These are phyloP conservation scores for Melanomma pulvis-pyrius DNA, from an alignment of 495 filamentous ascomycete species.

Conservation along the genomic window DNA sequence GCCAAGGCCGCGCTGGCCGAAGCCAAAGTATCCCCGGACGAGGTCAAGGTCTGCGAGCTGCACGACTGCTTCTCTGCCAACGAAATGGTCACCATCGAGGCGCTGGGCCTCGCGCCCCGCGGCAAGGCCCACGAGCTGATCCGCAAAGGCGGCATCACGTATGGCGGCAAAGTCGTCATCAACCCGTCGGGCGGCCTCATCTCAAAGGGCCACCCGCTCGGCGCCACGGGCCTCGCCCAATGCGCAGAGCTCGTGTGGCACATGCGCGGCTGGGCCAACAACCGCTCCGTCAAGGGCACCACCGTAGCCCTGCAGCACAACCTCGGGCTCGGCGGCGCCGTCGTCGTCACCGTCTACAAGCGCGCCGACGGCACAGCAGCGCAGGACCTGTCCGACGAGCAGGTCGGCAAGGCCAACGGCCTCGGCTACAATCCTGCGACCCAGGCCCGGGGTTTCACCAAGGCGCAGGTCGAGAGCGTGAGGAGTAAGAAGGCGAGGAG, in stretches of 20 bases:
- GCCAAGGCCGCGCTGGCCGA: constrained; percentile 68
- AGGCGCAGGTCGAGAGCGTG: constrained; percentile 69
- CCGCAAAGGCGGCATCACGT: constrained; percentile 84
- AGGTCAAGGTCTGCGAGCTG: constrained; percentile 85
- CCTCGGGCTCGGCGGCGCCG: constrained; percentile 87
- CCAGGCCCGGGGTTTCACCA: constrained; percentile 82
- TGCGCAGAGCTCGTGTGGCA: constrained; percentile 98
- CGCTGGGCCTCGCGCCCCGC: constrained; percentile 72
- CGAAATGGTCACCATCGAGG: constrained; percentile 88
- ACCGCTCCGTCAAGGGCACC: constrained; percentile 71
- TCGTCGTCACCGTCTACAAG: constrained; percentile 86
- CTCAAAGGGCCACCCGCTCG: constrained; percentile 93
- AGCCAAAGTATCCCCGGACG: constrained; percentile 68
- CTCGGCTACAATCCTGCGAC: constrained; percentile 94
- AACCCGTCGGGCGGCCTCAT: constrained; percentile 95
- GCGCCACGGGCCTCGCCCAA: constrained; percentile 90
- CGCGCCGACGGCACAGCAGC: constrained; percentile 76
- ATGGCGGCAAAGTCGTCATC: constrained; percentile 82
- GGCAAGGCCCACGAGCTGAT: constrained; percentile 96
- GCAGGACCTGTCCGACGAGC: constrained; percentile 56
- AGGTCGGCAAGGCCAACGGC: constrained; percentile 63
- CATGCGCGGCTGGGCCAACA: constrained; percentile 93
- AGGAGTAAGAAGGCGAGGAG: constrained; percentile 69
- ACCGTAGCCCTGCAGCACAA: constrained; percentile 87
- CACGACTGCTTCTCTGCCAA: constrained; percentile 98